phyloP scores from a whole-genome alignment of 1,284 basidiomycete species.

The Phellopilus nigrolimitatus region DNA sequence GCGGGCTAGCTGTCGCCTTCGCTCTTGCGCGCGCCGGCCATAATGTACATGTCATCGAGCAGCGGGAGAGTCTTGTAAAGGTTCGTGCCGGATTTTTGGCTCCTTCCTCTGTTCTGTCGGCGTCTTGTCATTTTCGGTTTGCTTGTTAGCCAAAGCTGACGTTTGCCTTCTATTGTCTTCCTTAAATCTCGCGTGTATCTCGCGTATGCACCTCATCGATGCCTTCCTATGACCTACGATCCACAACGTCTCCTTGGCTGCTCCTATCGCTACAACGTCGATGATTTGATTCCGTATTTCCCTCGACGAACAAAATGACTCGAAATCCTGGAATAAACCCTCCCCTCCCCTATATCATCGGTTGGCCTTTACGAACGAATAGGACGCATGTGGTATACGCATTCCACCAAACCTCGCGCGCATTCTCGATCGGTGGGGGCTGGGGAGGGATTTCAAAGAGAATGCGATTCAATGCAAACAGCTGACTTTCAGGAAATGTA shows the following conservation, averaged over 20 bases:
- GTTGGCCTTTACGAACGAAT: conserved; percentile 7
- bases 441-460: conserved; percentile 24
- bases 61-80: conserved; percentile 31
- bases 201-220: no score
- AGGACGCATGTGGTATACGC: conserved; percentile 31
- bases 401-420: conserved; percentile 29
- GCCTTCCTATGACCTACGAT: no score
- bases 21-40: conserved; percentile 46
- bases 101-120: conserved; percentile 7
- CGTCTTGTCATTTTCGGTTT: no score
- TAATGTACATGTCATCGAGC: conserved; percentile 47
- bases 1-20: conserved; percentile 48
- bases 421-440: conserved; percentile 28
- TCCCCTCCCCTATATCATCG: conserved; percentile 15
- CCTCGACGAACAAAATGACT: no score
- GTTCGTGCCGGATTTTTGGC: conserved; percentile 26
- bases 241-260: no score
- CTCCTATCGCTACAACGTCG: no score
- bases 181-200: no score
- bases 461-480: conserved; percentile 18
- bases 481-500: conserved; percentile 18
- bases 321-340: no score
- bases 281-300: no score
- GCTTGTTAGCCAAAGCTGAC: no score
- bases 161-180: no score